Evolutionary conservation across 495 filamentous ascomycete genomes (phyloP).

Genomic region (Terfezia claveryi): DNA sequence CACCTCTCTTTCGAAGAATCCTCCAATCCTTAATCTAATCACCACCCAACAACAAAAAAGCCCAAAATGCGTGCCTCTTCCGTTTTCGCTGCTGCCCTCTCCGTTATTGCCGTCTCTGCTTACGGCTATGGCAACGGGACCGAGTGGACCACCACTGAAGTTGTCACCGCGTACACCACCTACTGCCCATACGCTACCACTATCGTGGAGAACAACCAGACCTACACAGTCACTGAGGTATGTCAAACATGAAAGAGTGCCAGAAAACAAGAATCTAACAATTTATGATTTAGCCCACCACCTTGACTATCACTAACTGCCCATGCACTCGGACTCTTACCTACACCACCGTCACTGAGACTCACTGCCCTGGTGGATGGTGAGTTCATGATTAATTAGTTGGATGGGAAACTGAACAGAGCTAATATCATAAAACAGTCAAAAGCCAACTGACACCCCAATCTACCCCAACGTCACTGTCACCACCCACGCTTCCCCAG

Average conservation of each 20-base stretch:
- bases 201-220: constrained; percentile 43
- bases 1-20: neutral
- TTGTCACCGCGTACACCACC: constrained; percentile 60
- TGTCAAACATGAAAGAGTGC: constrained; percentile 3
- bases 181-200: constrained; percentile 62
- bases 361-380: neutral
- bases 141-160: constrained; percentile 41
- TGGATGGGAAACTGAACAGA: neutral
- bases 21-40: constrained; percentile 7
- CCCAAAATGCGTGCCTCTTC: constrained; percentile 77
- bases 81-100: constrained; percentile 39
- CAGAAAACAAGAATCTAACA: neutral
- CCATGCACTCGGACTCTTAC: constrained; percentile 30
- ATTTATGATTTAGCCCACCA: constrained; percentile 29
- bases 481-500: constrained; percentile 22
- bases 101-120: constrained; percentile 29
- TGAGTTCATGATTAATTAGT: neutral
- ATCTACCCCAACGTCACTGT: constrained; percentile 10
- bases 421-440: neutral
- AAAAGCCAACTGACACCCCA: neutral
- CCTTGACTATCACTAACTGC: constrained; percentile 60
- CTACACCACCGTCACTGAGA: constrained; percentile 8
- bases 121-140: neutral
- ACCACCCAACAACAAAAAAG: constrained; percentile 8
- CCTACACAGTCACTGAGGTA: constrained; percentile 62